Conservation (phyloP, 306 rosid genomes). For the Cyclanthera cordifolia region DNA sequence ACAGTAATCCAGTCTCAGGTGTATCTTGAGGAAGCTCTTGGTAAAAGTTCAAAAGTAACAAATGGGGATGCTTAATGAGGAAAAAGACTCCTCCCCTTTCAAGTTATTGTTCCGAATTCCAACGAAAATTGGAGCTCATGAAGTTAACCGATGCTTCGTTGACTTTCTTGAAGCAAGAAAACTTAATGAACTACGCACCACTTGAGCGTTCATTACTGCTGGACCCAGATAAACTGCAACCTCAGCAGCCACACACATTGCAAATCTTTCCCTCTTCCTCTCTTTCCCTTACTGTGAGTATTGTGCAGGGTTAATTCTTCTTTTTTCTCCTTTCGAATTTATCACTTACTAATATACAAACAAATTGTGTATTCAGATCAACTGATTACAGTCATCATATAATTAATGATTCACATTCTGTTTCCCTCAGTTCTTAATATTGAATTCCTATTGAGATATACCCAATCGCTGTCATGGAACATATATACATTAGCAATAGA, state of each 20-base stretch:
- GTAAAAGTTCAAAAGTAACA: background rate
- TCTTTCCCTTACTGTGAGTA: conserved; percentile 10
- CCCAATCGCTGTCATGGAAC: background rate
- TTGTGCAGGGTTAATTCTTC: conserved; percentile 10
- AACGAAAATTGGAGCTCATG: background rate
- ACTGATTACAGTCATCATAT: conserved; percentile 8
- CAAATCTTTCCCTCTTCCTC: background rate
- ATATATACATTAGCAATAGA: background rate
- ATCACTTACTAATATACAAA: conserved; percentile 11
- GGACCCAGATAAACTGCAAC: background rate
- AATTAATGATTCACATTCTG: background rate
- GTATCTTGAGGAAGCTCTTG: conserved; percentile 27
- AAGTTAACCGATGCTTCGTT: background rate
- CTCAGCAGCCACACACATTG: conserved; percentile 8
- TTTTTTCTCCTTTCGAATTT: conserved; percentile 7
- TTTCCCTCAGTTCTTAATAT: background rate
- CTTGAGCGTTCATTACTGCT: background rate
- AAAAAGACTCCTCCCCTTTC: background rate
- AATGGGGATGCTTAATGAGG: background rate
- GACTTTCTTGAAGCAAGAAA: background rate
- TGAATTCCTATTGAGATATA: background rate
- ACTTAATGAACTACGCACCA: background rate
- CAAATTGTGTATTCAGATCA: conserved; percentile 13
- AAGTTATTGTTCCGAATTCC: background rate
- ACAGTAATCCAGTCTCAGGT: conserved; percentile 81